Percentiles rank a stretch among this genome's conserved stretches.
Conservation (phyloP, 202 grass and related monocot genomes). For the Bolboschoenoplectus hybrid region DNA sequence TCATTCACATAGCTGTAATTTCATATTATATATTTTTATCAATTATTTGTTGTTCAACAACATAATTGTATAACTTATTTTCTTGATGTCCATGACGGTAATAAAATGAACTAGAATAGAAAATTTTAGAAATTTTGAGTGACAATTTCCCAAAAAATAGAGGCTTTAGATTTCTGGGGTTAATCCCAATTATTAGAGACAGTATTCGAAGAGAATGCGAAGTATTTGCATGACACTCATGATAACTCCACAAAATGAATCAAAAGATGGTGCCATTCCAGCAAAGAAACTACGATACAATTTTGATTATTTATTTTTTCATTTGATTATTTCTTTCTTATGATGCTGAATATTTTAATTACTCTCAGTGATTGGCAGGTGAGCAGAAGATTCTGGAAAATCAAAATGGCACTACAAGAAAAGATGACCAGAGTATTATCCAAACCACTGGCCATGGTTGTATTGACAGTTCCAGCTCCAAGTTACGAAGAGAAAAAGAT, state of each 20-base stretch:
- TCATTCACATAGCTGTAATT: neutral
- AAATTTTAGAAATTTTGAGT: neutral
- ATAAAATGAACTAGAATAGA: neutral
- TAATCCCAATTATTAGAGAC: neutral
- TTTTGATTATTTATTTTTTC: slow-evolving; percentile 27
- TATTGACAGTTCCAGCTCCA: slow-evolving; percentile 37
- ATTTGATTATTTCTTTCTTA: slow-evolving; percentile 38
- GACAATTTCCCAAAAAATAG: neutral
- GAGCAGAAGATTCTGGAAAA: slow-evolving; percentile 60
- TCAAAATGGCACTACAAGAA: slow-evolving; percentile 58
- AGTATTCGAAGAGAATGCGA: neutral
- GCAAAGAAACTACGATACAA: slow-evolving; percentile 28
- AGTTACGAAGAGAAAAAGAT: slow-evolving; percentile 46
- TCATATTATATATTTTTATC: neutral
- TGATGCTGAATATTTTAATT: slow-evolving; percentile 88
- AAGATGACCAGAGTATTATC: slow-evolving; percentile 42
- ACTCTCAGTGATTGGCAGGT: slow-evolving; percentile 93
- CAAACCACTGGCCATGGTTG: slow-evolving; percentile 37
- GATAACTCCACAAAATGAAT: neutral
- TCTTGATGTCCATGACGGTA: neutral
- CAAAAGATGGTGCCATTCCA: neutral
- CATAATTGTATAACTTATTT: no score
- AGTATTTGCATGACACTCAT: neutral
- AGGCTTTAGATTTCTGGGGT: neutral
- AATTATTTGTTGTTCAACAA: no score